Base-by-base conservation (phyloP, 805 yeast species). In the Pichia membranifaciens region DNA sequence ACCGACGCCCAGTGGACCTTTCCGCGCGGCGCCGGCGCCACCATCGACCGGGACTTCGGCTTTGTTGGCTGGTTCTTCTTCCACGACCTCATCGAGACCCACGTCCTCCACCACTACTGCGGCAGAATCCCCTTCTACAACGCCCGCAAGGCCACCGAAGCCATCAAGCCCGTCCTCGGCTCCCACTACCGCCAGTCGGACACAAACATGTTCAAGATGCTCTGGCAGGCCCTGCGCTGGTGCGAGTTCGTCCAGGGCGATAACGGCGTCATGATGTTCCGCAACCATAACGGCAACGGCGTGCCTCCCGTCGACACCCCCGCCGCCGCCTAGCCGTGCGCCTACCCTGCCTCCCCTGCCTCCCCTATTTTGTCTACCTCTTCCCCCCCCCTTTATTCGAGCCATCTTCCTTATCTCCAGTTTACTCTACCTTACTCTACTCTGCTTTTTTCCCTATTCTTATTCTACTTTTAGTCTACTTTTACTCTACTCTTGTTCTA, bases 241-340 rank as follows among this genome's bases (percentile, higher is more conserved):
- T 84, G 90, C 66, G 87, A 82, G 66, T 84, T 75, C 54, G 86
- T 84, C 46, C 87, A 81, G 51, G 87, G 84, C 57, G 75, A 76
- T 41, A 70, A 73, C 40, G 87, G 87, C 51, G 79, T 84, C 54
- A 64, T 69, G 65, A 80, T 80, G 86, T 80, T 68, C 61, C 79
- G 86, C 75, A 80, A 80, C 60, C 66, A 69, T 52, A 80, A 80
- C 54, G 62, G 63, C 43, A 55, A 67, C 47, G 76, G 76, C 57
- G 58, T 60, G 39, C 59, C 60, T 44, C 70, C 74, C 23, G 40
- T 43, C n/a, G 51, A 48, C 34, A 23, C 42, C 29, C 10, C 10
- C 29, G 29, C 29, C n/a, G n/a, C n/a, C n/a, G n/a, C n/a, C n/a
- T n/a, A n/a, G n/a, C n/a, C n/a, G n/a, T n/a, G n/a, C n/a, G n/a